Conservation (phyloP, 257 asterid species). For the Coffea canephora region DNA sequence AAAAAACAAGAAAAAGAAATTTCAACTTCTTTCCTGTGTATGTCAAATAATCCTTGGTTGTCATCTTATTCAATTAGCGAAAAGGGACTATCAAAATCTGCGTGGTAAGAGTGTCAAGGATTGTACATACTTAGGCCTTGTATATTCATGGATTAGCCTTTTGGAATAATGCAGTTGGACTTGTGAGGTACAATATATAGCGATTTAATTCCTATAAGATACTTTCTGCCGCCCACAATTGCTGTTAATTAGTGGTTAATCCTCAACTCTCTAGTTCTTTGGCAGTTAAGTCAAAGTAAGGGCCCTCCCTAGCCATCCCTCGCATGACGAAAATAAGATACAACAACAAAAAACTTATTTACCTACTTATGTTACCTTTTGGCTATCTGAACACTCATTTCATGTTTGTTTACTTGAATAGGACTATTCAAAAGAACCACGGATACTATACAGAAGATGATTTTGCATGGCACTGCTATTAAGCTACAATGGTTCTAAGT, state of each 20-base stretch:
- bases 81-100: background rate
- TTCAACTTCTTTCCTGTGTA: background rate
- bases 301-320: background rate
- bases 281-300: background rate
- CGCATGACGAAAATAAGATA: background rate
- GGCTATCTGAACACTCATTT: too few species aligned
- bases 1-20: background rate
- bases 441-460: background rate
- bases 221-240: background rate
- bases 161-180: background rate
- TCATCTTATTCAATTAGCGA: background rate
- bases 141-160: background rate
- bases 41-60: background rate
- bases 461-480: conserved; percentile 13
- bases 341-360: background rate
- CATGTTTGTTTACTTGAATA: background rate
- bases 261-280: background rate
- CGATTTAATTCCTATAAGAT: background rate
- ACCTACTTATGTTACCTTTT: background rate
- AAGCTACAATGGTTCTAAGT: background rate
- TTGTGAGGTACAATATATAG: background rate
- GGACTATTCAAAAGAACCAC: background rate
- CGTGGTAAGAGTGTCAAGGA: background rate
- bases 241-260: background rate
- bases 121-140: background rate